Percentiles rank a stretch among this genome's conserved stretches.
Conservation (phyloP, 2,329 filamentous ascomycete species). For the Sporothrix brasiliensis region DNA sequence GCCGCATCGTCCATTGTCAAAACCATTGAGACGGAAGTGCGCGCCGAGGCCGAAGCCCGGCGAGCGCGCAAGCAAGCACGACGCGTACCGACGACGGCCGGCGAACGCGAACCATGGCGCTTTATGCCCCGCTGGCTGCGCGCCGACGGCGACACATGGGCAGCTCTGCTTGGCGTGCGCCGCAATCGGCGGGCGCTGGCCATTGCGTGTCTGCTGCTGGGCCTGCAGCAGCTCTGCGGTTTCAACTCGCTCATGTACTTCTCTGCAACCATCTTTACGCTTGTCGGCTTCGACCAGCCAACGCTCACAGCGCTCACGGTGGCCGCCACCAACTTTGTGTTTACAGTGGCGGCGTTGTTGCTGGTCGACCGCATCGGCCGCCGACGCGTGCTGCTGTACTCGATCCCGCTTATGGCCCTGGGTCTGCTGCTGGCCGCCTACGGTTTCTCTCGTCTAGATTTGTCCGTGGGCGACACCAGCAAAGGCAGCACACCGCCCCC, state of each 20-base stretch:
- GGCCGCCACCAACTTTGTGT: slow-evolving; percentile 79
- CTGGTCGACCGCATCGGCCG: slow-evolving; percentile 80
- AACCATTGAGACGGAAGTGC: slow-evolving; percentile 73
- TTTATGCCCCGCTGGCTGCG: slow-evolving; percentile 32
- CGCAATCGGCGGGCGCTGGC: slow-evolving; percentile 74
- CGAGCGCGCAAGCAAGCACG: slow-evolving; percentile 43
- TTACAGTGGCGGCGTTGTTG: slow-evolving; percentile 73
- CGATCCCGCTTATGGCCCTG: slow-evolving; percentile 79
- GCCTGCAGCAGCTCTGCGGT: slow-evolving; percentile 83
- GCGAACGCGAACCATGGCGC: slow-evolving; percentile 38
- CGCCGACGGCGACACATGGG: slow-evolving; percentile 52
- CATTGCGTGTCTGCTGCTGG: slow-evolving; percentile 86
- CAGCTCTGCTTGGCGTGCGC: slow-evolving; percentile 58
- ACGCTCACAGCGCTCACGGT: slow-evolving; percentile 78
- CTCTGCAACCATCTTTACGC: slow-evolving; percentile 76
- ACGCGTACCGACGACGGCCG: background rate
- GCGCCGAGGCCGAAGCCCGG: slow-evolving; percentile 64
- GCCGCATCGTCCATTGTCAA: slow-evolving; percentile 62
- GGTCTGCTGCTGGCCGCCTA: slow-evolving; percentile 72
- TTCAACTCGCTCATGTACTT: slow-evolving; percentile 96
- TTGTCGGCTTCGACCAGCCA: slow-evolving; percentile 76
- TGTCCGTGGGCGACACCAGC: slow-evolving; percentile 40
- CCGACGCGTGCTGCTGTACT: slow-evolving; percentile 76
- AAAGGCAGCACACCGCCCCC: background rate
- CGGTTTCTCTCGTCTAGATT: slow-evolving; percentile 68